These are phyloP conservation scores for Nakazawaea peltata DNA, from an alignment of 805 yeast species.

Conservation along the genomic window DNA sequence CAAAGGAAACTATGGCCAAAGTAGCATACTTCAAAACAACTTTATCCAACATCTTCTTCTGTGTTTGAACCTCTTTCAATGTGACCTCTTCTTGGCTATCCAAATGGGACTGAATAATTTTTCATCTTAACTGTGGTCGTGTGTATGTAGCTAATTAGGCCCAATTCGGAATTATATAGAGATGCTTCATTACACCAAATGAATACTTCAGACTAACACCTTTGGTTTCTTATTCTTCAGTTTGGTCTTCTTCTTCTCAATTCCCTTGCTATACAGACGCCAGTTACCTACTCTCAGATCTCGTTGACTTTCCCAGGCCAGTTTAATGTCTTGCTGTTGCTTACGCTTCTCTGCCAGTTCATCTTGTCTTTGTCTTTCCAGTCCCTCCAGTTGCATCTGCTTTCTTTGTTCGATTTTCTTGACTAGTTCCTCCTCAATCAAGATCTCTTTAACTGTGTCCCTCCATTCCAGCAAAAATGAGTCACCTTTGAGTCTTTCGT, in stretches of 20 bases:
- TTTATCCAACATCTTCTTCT: no score
- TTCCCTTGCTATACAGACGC: slow-evolving; percentile 40
- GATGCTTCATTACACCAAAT: no score
- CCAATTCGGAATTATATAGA: no score
- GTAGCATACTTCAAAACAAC: no score
- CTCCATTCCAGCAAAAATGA: slow-evolving; percentile 33
- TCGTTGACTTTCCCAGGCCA: slow-evolving; percentile 54
- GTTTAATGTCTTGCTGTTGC: slow-evolving; percentile 28
- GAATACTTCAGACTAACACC: slow-evolving; percentile 28
- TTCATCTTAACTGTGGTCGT: no score
- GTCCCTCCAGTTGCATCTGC: slow-evolving; percentile 31
- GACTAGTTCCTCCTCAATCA: slow-evolving; percentile 39
- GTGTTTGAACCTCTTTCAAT: no score
- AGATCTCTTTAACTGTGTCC: slow-evolving; percentile 29
- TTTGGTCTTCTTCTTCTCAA: slow-evolving; percentile 39
- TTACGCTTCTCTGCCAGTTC: slow-evolving; percentile 23
- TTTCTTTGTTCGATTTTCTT: slow-evolving; percentile 32
- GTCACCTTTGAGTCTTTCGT: slow-evolving; percentile 24
- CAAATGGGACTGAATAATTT: no score
- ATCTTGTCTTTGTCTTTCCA: slow-evolving; percentile 24
- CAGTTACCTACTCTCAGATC: slow-evolving; percentile 53
- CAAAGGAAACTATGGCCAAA: no score
- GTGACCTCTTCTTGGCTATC: no score
- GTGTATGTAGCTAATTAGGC: no score
- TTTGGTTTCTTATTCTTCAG: slow-evolving; percentile 22